Percentiles rank a stretch among this genome's conserved stretches.
phyloP scores from a whole-genome alignment of 768 basidiomycete genomes.

The Leccinum sublutescens region DNA sequence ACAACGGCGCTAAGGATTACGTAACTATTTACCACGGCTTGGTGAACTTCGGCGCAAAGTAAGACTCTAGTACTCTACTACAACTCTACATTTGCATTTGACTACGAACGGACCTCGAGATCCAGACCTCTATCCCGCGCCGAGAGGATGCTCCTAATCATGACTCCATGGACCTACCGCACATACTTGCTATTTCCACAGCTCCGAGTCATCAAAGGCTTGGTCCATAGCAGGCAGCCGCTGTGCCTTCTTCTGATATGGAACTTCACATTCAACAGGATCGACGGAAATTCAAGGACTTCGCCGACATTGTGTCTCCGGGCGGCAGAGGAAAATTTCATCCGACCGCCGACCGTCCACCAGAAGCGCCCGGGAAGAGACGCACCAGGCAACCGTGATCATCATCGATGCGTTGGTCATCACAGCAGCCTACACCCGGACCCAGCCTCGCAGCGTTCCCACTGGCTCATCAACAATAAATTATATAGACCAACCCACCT shows the following conservation, averaged over 20 bases:
- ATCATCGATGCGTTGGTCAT: conserved; percentile 40
- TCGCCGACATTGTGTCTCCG: conserved; percentile 41
- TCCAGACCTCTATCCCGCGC: conserved; percentile 31
- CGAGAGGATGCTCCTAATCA: too few species aligned
- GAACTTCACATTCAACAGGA: background rate
- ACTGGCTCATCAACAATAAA: background rate
- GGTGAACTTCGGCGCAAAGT: too few species aligned
- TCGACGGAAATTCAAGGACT: background rate
- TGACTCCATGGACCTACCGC: conserved; percentile 41
- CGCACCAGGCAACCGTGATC: conserved; percentile 38
- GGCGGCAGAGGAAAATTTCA: conserved; percentile 44
- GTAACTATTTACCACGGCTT: too few species aligned
- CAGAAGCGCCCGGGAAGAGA: conserved; percentile 41
- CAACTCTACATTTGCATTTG: conserved; percentile 16
- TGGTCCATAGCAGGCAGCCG: conserved; percentile 21
- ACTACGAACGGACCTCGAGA: conserved; percentile 41
- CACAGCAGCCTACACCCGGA: conserved; percentile 47
- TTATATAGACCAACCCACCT: background rate
- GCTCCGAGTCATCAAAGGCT: conserved; percentile 29
- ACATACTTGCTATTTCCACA: conserved; percentile 34
- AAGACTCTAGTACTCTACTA: too few species aligned
- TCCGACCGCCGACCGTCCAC: conserved; percentile 48
- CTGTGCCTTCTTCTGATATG: conserved; percentile 25
- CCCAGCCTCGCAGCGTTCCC: conserved; percentile 27
- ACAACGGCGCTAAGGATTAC: too few species aligned